These are phyloP conservation scores for Lactuca sativa DNA, from an alignment of 129 eudicot species.

Conservation along the genomic window DNA sequence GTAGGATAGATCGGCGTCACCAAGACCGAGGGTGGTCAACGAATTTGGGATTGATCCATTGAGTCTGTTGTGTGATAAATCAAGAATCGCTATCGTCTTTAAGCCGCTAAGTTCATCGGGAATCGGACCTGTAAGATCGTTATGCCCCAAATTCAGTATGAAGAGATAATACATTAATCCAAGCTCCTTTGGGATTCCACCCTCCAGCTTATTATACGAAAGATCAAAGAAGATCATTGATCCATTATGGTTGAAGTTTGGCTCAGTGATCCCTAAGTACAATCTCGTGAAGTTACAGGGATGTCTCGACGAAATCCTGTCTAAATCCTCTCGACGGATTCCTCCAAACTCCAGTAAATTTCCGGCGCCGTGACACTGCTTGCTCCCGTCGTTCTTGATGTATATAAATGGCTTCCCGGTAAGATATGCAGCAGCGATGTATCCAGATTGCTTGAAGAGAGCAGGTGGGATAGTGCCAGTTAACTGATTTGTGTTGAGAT, in stretches of 20 bases:
- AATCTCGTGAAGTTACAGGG: slow-evolving; percentile 79
- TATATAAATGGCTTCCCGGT: slow-evolving; percentile 73
- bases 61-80: slow-evolving; percentile 68
- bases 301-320: slow-evolving; percentile 63
- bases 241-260: slow-evolving; percentile 88
- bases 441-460: slow-evolving; percentile 83
- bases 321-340: slow-evolving; percentile 59
- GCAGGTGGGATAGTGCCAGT: slow-evolving; percentile 78
- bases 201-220: slow-evolving; percentile 73
- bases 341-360: slow-evolving; percentile 92
- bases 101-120: slow-evolving; percentile 75
- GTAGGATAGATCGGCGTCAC: slow-evolving; percentile 78
- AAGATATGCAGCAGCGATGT: slow-evolving; percentile 53
- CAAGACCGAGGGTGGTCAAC: slow-evolving; percentile 62
- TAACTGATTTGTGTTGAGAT: slow-evolving; percentile 70
- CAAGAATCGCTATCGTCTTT: slow-evolving; percentile 72
- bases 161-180: slow-evolving; percentile 76
- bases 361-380: slow-evolving; percentile 90
- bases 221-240: slow-evolving; percentile 91
- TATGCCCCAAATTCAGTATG: slow-evolving; percentile 75
- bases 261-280: slow-evolving; percentile 66
- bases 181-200: slow-evolving; percentile 87
- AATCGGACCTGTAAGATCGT: slow-evolving; percentile 76
- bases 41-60: slow-evolving; percentile 81
- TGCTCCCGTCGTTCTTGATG: slow-evolving; percentile 85